These are phyloP conservation scores for Neurospora sp. DNA, from an alignment of 495 filamentous ascomycete genomes.

Conservation along the genomic window DNA sequence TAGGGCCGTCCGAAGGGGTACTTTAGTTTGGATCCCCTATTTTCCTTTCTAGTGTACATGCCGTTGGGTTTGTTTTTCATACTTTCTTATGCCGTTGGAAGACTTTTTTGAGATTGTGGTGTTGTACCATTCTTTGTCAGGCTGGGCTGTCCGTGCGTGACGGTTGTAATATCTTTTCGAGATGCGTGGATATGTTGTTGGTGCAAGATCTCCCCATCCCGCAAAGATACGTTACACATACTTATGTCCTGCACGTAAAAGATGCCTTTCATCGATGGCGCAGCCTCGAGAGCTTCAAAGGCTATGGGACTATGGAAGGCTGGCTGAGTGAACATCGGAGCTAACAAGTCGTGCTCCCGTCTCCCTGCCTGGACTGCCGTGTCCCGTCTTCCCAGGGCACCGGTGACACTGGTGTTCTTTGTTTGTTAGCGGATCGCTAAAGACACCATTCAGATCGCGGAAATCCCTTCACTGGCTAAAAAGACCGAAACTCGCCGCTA, in stretches of 20 bases:
- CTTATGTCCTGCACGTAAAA: not conserved
- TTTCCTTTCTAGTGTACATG: not conserved
- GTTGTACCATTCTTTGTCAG: not conserved
- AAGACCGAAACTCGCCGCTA: not conserved
- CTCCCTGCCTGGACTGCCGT: not conserved
- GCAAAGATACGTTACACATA: not conserved
- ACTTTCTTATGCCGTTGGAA: not conserved
- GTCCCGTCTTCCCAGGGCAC: not conserved
- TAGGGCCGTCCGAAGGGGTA: not conserved
- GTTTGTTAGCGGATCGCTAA: not conserved
- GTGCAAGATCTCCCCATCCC: not conserved
- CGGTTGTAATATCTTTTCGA: not conserved
- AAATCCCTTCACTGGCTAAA: not conserved
- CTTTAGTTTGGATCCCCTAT: not conserved
- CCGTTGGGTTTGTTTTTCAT: not conserved
- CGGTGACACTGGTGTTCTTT: not conserved
- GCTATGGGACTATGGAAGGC: not conserved
- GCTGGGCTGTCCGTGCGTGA: not conserved
- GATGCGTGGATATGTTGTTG: not conserved
- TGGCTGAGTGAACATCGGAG: not conserved
- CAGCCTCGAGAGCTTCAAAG: not conserved
- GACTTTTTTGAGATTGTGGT: not conserved
- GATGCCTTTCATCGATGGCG: not conserved
- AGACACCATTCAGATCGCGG: not conserved
- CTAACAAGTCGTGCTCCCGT: not conserved